Evolutionary conservation across 164 flowering plant species (phyloP), one percentile per base, ranked within the genome.

Genomic region (Liriodendron chinense): DNA sequence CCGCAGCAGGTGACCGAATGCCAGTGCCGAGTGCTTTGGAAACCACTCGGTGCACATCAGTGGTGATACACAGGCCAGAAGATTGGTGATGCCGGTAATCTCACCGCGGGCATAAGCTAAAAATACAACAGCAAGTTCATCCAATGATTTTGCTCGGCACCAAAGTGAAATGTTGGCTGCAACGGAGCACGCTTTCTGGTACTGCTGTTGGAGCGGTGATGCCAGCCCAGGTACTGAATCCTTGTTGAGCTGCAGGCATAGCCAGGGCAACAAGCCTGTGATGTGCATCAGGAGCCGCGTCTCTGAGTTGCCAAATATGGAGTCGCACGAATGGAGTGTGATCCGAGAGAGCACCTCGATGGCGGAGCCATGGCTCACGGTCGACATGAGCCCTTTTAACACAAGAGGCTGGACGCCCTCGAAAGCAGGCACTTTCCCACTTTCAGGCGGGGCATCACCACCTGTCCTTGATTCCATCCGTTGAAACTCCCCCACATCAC

Each of bases 351-450:
- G 91, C 50, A 96, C 97, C 82, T 96, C 97, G 57, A 96, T 87
- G 21, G 99, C 89, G 56, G 86, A 90, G 59, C 87, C 85, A 74
- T 96, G 99, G 76, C 99, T 96, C 72, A 89, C 94, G 56, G 89
- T 86, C 64, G 98, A 94, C 92, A 91, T 89, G 1, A 96, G 91
- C 50, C 99, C 98, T 81, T 96, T 96, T 66, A 96, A 98, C 47
- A 96, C 99, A 69, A 96, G 94, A 71, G 99, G 98, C 80, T 94
- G 99, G 76, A 96, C 93, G 43, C 99, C 98, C 80, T 96, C 99
- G 79, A 94, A 96, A 24, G 84, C 81, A 49, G 98, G 98, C 68
- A 93, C 91, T 73, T 86, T 90, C 48, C 93, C 91, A 78, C 75
- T 74, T n/a, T 88, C 75, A 18, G 85, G 68, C 50, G 86, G 80